Evolutionary conservation across 257 asterid species (phyloP).

Genomic region (Orobanche coerulescens): DNA sequence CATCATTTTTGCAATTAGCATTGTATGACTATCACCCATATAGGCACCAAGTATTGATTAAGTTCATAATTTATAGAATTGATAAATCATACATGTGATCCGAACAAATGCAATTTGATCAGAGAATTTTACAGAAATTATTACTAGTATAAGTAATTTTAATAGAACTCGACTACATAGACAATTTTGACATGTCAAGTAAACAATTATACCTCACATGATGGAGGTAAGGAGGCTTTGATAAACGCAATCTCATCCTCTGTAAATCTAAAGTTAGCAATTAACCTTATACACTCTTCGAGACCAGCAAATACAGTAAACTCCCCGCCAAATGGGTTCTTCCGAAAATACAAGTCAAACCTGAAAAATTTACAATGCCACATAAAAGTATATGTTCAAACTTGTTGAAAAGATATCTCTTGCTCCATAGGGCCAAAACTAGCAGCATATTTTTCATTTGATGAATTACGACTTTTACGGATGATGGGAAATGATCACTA

Average conservation of each 20-base stretch:
- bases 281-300: constrained; percentile 84
- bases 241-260: constrained; percentile 83
- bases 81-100: not conserved
- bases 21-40: constrained; percentile 3
- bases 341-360: constrained; percentile 79
- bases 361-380: constrained; percentile 29
- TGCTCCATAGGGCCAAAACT: constrained; percentile 9
- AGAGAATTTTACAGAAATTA: not conserved
- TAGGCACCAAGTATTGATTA: not conserved
- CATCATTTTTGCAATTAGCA: not conserved
- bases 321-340: constrained; percentile 90
- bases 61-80: not conserved
- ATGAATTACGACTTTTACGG: not conserved
- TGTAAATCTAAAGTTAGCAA: constrained; percentile 69
- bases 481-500: not conserved
- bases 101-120: not conserved
- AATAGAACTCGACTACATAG: not conserved
- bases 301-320: constrained; percentile 89
- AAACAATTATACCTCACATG: constrained; percentile 66
- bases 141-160: not conserved
- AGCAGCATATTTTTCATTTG: not conserved
- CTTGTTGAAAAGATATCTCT: constrained; percentile 4
- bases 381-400: constrained; percentile 15
- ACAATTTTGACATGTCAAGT: not conserved
- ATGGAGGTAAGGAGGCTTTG: constrained; percentile 49